These are phyloP conservation scores for Mycena polygramma DNA, from an alignment of 768 basidiomycete species.

Conservation along the genomic window DNA sequence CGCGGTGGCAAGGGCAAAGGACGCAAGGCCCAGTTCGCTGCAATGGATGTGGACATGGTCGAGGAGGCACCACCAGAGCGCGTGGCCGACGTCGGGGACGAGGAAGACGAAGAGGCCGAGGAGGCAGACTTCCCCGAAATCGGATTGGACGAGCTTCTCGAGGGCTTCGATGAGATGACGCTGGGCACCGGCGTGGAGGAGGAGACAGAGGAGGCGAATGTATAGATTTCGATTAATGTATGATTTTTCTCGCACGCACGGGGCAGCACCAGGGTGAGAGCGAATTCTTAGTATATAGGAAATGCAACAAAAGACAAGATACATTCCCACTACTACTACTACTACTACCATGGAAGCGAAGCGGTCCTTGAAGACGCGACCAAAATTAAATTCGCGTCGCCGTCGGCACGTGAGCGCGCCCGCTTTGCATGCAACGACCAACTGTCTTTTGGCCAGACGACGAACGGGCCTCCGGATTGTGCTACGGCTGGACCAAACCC, in stretches of 20 bases:
- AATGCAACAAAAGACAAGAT: too few relatives aligned
- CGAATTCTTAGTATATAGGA: too few relatives aligned
- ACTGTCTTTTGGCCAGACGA: slow-evolving; percentile 74
- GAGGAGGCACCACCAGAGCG: slow-evolving; percentile 44
- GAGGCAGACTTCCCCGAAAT: slow-evolving; percentile 94
- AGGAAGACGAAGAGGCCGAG: slow-evolving; percentile 62
- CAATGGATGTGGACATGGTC: slow-evolving; percentile 76
- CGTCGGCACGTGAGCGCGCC: too few relatives aligned
- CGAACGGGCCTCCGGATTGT: slow-evolving; percentile 58
- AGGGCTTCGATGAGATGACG: slow-evolving; percentile 94
- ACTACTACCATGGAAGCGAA: too few relatives aligned
- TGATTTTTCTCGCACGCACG: too few relatives aligned
- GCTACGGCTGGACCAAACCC: slow-evolving; percentile 71
- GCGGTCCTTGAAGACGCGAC: too few relatives aligned
- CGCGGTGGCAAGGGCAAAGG: slow-evolving; percentile 52
- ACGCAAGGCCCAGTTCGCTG: slow-evolving; percentile 56
- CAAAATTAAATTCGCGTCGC: too few relatives aligned
- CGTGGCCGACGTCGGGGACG: slow-evolving; percentile 46
- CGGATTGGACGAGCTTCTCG: slow-evolving; percentile 85
- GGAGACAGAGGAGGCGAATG: slow-evolving; percentile 32
- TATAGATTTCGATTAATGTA: too few relatives aligned
- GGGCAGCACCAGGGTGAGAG: too few relatives aligned
- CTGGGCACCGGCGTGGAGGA: slow-evolving; percentile 60
- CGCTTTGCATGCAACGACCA: slow-evolving; percentile 30
- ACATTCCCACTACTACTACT: too few relatives aligned